A percentile compares a stretch with the other conserved stretches of the same genome.
These are phyloP conservation scores for Globisporangium paroecandrum DNA, from an alignment of 352 stramenopile genomes.

Conservation along the genomic window DNA sequence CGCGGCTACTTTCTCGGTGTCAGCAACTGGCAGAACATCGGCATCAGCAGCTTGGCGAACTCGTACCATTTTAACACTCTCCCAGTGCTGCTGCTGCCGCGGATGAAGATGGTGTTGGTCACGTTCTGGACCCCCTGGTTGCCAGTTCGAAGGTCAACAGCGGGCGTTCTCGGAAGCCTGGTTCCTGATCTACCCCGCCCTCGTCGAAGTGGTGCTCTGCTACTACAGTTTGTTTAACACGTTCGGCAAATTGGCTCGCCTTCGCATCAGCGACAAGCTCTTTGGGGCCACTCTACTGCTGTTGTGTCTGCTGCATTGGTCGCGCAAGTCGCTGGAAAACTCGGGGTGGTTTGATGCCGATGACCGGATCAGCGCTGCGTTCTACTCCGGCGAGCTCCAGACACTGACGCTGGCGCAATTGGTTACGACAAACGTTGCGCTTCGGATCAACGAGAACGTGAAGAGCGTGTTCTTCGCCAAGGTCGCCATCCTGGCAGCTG, in stretches of 20 bases:
- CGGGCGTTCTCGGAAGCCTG: neutral
- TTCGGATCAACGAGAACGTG: neutral
- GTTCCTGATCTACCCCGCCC: neutral
- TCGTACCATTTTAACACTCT: neutral
- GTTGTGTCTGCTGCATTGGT: neutral
- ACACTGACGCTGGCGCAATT: neutral
- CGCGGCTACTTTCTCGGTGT: neutral
- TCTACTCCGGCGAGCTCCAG: neutral
- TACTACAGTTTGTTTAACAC: neutral
- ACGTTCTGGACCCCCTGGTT: neutral
- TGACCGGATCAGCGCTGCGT: neutral
- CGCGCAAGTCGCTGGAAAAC: neutral
- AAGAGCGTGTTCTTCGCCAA: neutral
- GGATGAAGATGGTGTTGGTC: neutral
- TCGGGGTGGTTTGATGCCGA: neutral
- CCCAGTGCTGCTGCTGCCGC: neutral
- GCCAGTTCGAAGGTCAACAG: neutral
- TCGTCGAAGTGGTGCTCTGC: neutral
- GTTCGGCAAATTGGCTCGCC: neutral
- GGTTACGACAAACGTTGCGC: neutral
- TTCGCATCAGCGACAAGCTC: neutral
- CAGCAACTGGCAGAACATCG: neutral
- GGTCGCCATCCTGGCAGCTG: neutral
- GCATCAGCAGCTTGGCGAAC: neutral
- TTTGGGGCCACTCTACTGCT: neutral